These are phyloP conservation scores for Mycena filopes DNA, from an alignment of 768 basidiomycete genomes.

Conservation along the genomic window DNA sequence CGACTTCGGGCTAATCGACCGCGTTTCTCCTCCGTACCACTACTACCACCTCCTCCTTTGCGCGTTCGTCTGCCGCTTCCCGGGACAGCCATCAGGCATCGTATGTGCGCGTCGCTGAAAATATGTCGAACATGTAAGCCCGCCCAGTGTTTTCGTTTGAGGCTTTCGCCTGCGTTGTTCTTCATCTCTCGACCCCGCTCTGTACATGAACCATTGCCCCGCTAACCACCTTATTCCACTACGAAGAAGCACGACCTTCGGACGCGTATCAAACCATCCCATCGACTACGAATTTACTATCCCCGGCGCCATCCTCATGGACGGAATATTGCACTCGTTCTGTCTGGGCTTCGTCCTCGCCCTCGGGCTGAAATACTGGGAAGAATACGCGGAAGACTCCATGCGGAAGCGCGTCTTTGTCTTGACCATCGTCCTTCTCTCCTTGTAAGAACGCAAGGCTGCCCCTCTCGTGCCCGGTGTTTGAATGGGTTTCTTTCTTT, in stretches of 20 bases:
- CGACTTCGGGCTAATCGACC: no score
- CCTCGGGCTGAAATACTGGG: slow-evolving; percentile 53
- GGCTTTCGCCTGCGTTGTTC: neutral
- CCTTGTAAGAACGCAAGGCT: slow-evolving; percentile 48
- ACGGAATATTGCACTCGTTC: slow-evolving; percentile 59
- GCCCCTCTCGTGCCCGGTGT: no score
- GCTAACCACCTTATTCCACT: neutral
- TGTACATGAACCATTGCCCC: neutral
- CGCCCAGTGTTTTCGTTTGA: neutral
- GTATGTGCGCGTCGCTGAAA: neutral
- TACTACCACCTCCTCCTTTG: no score
- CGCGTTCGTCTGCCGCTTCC: no score
- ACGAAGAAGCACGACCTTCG: neutral
- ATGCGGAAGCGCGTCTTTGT: slow-evolving; percentile 55
- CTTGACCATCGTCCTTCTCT: slow-evolving; percentile 48
- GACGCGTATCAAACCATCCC: slow-evolving; percentile 32
- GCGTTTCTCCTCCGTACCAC: no score
- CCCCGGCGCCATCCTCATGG: slow-evolving; percentile 56
- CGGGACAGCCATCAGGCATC: no score
- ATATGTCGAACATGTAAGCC: slow-evolving; percentile 22
- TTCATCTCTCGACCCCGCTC: neutral
- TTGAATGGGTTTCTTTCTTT: no score
- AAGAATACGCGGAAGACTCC: slow-evolving; percentile 57
- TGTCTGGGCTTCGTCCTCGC: slow-evolving; percentile 55
- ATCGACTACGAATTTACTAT: slow-evolving; percentile 42